phyloP scores from a whole-genome alignment of 1,284 basidiomycete genomes.

The Porodaedalea pini region DNA sequence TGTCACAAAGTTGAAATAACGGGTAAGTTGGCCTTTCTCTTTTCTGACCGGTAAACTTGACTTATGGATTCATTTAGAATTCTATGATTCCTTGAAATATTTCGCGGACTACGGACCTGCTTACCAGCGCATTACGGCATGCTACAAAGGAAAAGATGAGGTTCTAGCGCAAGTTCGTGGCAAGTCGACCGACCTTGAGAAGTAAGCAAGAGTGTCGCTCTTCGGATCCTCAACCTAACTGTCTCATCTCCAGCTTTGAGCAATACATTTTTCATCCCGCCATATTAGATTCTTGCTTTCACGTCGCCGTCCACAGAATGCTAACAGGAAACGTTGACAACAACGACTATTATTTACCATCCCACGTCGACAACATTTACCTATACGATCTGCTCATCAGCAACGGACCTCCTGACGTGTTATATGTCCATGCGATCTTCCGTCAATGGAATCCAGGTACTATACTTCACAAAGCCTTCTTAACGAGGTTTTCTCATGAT shows the following conservation, averaged over 20 bases:
- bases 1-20: neutral
- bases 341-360: conserved; percentile 33
- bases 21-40: neutral
- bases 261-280: conserved; percentile 39
- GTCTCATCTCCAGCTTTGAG: conserved; percentile 3
- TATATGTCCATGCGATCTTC: conserved; percentile 24
- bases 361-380: conserved; percentile 23
- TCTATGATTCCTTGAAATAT: conserved; percentile 18
- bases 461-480: conserved; percentile 19
- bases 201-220: too few species aligned
- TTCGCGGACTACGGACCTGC: conserved; percentile 27
- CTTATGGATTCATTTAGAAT: neutral
- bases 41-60: too few species aligned
- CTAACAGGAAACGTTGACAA: conserved; percentile 28
- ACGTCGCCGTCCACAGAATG: conserved; percentile 29
- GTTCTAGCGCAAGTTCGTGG: conserved; percentile 22
- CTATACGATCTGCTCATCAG: conserved; percentile 22
- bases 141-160: conserved; percentile 21
- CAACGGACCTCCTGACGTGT: conserved; percentile 19
- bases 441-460: conserved; percentile 29
- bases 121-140: conserved; percentile 22
- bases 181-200: conserved; percentile 9
- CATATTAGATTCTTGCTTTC: conserved; percentile 36
- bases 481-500: neutral
- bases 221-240: too few species aligned